A percentile compares a stretch with the other conserved stretches of the same genome.
phyloP scores from a whole-genome alignment of 495 filamentous ascomycete genomes.

The Echria macrotheca region DNA sequence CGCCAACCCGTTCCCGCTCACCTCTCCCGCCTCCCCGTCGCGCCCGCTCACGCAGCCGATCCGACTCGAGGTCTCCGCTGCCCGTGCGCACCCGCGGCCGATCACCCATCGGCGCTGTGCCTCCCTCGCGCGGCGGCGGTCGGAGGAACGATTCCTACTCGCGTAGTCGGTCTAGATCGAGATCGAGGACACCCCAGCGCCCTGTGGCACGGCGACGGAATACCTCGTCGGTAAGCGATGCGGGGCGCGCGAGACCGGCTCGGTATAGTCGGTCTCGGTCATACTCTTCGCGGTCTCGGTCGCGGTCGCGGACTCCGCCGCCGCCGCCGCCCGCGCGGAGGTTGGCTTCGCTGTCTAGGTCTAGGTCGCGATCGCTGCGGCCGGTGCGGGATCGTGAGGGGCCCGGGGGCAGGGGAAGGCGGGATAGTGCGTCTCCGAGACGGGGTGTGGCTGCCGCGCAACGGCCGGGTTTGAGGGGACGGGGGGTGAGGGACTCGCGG shows the following conservation, averaged over 20 bases:
- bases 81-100: background rate
- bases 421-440: too few relatives aligned
- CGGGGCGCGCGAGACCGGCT: background rate
- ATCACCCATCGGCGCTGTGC: background rate
- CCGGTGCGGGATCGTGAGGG: background rate
- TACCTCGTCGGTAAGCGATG: background rate
- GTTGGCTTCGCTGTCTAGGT: slow-evolving; percentile 3
- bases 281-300: background rate
- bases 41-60: slow-evolving; percentile 6
- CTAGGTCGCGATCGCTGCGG: slow-evolving; percentile 3
- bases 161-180: background rate
- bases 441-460: too few relatives aligned
- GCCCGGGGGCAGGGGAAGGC: background rate
- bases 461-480: background rate
- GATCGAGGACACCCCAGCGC: background rate
- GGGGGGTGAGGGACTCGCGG: slow-evolving; percentile 3
- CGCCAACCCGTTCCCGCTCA: slow-evolving; percentile 16
- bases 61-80: slow-evolving; percentile 1
- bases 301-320: background rate
- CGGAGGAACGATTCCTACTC: background rate
- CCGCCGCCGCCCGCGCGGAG: background rate
- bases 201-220: background rate
- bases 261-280: background rate
- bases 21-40: background rate
- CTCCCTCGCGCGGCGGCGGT: background rate